Conservation (phyloP, 2,329 filamentous ascomycete genomes). For the Sclerotinia spermophila region DNA sequence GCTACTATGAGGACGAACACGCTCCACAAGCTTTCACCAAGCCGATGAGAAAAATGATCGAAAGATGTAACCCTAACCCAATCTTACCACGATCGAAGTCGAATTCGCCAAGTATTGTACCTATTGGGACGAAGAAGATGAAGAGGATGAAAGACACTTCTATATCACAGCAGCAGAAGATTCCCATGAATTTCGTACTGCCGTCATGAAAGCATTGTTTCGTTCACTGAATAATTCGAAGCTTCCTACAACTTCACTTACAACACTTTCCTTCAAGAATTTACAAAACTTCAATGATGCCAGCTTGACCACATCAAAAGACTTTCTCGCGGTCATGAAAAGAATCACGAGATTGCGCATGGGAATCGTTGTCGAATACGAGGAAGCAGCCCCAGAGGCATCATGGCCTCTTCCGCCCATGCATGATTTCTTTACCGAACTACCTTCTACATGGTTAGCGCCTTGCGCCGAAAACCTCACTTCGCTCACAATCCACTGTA, state of each 20-base stretch:
- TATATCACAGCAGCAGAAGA: conserved; percentile 3
- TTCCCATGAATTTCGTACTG: conserved; percentile 3
- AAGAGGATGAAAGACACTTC: background rate
- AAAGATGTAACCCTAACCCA: conserved; percentile 15
- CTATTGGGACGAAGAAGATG: background rate
- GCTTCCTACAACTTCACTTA: background rate
- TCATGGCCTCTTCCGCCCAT: background rate
- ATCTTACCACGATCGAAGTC: conserved; percentile 7
- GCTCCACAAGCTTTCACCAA: too few relatives aligned
- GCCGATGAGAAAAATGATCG: background rate
- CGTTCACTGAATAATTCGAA: background rate
- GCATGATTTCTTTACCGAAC: conserved; percentile 18
- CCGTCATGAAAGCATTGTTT: conserved; percentile 10
- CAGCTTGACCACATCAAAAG: background rate
- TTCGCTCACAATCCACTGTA: conserved; percentile 13
- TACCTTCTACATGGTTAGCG: conserved; percentile 19
- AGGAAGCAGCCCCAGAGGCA: background rate
- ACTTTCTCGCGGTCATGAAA: background rate
- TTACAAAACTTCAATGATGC: conserved; percentile 19
- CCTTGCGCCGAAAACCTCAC: conserved; percentile 12
- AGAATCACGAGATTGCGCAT: conserved; percentile 14
- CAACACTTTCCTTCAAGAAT: conserved; percentile 16
- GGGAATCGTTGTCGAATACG: conserved; percentile 6
- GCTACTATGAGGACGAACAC: too few relatives aligned
- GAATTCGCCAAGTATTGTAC: conserved; percentile 14